phyloP scores from a whole-genome alignment of 768 basidiomycete species.

The Pleurotus tuoliensis region DNA sequence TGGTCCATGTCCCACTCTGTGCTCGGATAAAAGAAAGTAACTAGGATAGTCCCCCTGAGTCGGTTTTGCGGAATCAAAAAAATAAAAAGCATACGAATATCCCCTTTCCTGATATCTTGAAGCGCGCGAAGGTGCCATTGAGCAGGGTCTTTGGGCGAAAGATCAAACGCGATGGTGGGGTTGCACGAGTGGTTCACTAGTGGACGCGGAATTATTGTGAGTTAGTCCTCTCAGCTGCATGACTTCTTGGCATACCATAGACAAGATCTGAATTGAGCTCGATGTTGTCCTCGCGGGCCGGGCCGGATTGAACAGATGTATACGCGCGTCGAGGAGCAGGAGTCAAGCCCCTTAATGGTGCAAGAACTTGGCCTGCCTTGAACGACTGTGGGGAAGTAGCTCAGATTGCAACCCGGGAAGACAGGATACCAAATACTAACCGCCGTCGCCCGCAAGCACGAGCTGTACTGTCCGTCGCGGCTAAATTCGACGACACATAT shows the following conservation, averaged over 20 bases:
- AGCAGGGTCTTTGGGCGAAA: slow-evolving; percentile 34
- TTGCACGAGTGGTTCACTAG: slow-evolving; percentile 55
- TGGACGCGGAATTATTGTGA: slow-evolving; percentile 23
- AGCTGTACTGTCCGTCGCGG: slow-evolving; percentile 30
- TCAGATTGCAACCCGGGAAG: neutral
- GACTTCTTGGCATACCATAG: slow-evolving; percentile 38
- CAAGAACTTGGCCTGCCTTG: slow-evolving; percentile 32
- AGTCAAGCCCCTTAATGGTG: slow-evolving; percentile 26
- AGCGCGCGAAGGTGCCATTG: slow-evolving; percentile 50
- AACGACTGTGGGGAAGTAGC: slow-evolving; percentile 26
- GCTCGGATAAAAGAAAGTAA: slow-evolving; percentile 64
- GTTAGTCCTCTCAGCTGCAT: neutral
- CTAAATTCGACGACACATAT: slow-evolving; percentile 30
- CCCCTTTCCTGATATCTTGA: slow-evolving; percentile 32
- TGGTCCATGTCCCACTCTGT: slow-evolving; percentile 72
- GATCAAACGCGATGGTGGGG: slow-evolving; percentile 53
- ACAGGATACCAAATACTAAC: slow-evolving; percentile 13
- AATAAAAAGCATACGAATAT: slow-evolving; percentile 28
- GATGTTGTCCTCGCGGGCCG: slow-evolving; percentile 41
- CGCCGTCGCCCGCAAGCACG: slow-evolving; percentile 31
- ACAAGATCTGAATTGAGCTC: slow-evolving; percentile 58
- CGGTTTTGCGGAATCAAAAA: slow-evolving; percentile 22
- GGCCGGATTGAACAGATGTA: slow-evolving; percentile 50
- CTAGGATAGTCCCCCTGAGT: slow-evolving; percentile 13
- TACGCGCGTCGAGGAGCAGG: slow-evolving; percentile 35